Evolutionary conservation across 192 early-diverging fungal species (phyloP).

Genomic region (Oehlia diaphana): DNA sequence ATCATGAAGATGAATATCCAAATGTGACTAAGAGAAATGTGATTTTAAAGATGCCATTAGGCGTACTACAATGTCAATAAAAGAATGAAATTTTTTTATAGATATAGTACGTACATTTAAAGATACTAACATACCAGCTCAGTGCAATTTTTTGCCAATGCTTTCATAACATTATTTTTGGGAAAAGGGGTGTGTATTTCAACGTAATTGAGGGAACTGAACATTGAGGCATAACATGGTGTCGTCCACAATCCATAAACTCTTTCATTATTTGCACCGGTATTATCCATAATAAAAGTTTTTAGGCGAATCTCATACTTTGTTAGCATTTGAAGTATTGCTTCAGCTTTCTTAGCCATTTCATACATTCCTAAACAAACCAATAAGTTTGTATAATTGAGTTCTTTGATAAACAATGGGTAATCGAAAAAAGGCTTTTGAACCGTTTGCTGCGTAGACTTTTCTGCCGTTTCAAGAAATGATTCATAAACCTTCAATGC

Average conservation of each 20-base stretch:
- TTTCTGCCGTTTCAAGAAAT: slow-evolving; percentile 13
- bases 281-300: slow-evolving; percentile 24
- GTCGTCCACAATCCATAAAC: slow-evolving; percentile 10
- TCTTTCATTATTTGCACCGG: slow-evolving; percentile 11
- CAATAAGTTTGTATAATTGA: slow-evolving; percentile 24
- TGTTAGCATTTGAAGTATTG: slow-evolving; percentile 27
- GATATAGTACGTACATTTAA: too few relatives aligned
- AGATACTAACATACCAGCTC: slow-evolving; percentile 10
- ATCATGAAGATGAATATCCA: slow-evolving; percentile 26
- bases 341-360: not conserved
- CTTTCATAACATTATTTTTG: slow-evolving; percentile 20
- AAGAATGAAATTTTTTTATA: not conserved
- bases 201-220: slow-evolving; percentile 2
- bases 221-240: slow-evolving; percentile 17
- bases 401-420: slow-evolving; percentile 25
- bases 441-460: not conserved
- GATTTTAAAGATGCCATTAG: not conserved
- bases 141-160: slow-evolving; percentile 25
- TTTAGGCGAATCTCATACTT: slow-evolving; percentile 17
- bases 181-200: slow-evolving; percentile 24
- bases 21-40: slow-evolving; percentile 14
- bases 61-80: too few relatives aligned
- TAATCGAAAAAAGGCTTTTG: slow-evolving; percentile 21
- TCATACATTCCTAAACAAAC: not conserved
- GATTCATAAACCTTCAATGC: slow-evolving; percentile 23